Base-by-base conservation (phyloP, 257 asterid species). In the Plantago major region DNA sequence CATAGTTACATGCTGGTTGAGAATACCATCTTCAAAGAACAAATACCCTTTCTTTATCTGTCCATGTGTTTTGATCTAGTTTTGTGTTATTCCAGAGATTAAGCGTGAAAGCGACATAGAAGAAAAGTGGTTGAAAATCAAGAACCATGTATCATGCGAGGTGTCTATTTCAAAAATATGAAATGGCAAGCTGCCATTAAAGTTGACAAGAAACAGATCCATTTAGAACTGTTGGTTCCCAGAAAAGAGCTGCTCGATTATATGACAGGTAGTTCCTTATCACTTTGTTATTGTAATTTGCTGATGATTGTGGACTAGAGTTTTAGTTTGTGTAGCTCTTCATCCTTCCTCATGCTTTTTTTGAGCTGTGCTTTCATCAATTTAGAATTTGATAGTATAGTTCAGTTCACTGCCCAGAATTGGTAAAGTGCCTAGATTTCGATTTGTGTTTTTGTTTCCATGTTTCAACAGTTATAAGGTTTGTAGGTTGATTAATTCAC, bases 121-220 rank as follows among this genome's bases (percentile, higher is more conserved):
- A 92, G 97, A 74, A 92, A 89, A 80, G 86, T 84, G 15, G 77
- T 79, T 8, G 95, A 86, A 18, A 87, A 86, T 70, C 88, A 82
- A 75, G 97, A 92, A 70, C 82, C 71, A 5, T 82, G 95, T 42
- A 62, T 78, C 19, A 86, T 89, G 98, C 66, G 98, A 73, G 98
- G 98, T 3, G 98, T 92, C 54, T 92, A 92, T 69, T 92, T 76
- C 75, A 92, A 92, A 81, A 92, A 92, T 51, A 75, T 86, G 88
- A 92, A 92, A 79, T 92, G 98, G 98, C 98, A 92, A 83, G 98
- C 98, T n/a, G 98, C 98, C 5, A 92, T 92, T 46, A 92, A 92
- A 65, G 97, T 92, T 42, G 96, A 91, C 70, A 91, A 88, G 82
- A 91, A 86, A 79, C 98, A 91, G 75, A 86, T 88, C 78, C 98